phyloP scores from a whole-genome alignment of 202 grass and related monocot species.

The Tripidium arundinaceum region DNA sequence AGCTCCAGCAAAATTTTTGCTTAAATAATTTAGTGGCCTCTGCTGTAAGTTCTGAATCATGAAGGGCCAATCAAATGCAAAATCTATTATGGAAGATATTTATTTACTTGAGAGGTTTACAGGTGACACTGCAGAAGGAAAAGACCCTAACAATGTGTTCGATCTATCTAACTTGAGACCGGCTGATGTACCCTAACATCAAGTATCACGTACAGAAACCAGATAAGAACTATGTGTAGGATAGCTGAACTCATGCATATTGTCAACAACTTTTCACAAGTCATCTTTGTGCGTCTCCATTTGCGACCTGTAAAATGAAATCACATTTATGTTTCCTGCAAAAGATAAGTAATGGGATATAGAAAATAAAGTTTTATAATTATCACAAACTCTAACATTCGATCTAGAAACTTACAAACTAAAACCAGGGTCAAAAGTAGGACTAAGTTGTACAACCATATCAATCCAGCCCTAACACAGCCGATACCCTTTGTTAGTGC shows the following conservation, averaged over 20 bases:
- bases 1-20: neutral
- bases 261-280: constrained; percentile 15
- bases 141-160: neutral
- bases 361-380: neutral
- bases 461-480: constrained; percentile 35
- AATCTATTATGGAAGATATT: neutral
- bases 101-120: constrained; percentile 33
- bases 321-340: neutral
- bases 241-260: constrained; percentile 23
- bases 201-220: constrained; percentile 32
- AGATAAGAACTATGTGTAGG: constrained; percentile 27
- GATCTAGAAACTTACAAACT: constrained; percentile 35
- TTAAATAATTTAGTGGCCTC: neutral
- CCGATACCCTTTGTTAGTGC: constrained; percentile 37
- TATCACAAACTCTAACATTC: neutral
- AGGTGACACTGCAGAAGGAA: constrained; percentile 18
- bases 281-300: constrained; percentile 33
- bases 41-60: constrained; percentile 6
- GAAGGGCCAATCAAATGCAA: neutral
- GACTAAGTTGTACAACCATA: constrained; percentile 47
- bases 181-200: constrained; percentile 26
- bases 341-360: neutral
- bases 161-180: neutral
- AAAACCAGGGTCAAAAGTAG: constrained; percentile 26
- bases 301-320: constrained; percentile 30